These are phyloP conservation scores for Vitis hybrid DNA, from an alignment of 177 flowering plant genomes.

Conservation along the genomic window DNA sequence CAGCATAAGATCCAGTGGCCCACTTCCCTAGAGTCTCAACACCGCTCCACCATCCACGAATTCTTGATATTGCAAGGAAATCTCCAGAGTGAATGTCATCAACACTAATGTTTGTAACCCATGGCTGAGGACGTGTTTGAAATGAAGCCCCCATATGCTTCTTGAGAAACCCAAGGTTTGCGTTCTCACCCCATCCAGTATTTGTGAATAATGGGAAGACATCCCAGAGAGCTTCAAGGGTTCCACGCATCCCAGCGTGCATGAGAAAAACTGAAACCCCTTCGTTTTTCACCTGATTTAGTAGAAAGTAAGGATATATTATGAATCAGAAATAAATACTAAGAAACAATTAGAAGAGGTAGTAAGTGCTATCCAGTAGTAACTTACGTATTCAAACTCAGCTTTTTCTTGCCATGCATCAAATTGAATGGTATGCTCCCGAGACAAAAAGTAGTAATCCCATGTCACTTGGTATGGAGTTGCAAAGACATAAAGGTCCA, in stretches of 20 bases:
- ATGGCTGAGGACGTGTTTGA: slow-evolving; percentile 81
- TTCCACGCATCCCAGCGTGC: slow-evolving; percentile 97
- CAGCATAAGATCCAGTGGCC: slow-evolving; percentile 96
- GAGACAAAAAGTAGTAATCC: slow-evolving; percentile 82
- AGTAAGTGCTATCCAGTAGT: neutral
- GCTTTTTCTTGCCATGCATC: slow-evolving; percentile 81
- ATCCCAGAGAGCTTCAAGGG: slow-evolving; percentile 92
- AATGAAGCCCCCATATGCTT: slow-evolving; percentile 92
- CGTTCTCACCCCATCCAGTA: slow-evolving; percentile 92
- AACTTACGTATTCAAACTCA: slow-evolving; percentile 88
- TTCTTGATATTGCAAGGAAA: slow-evolving; percentile 89
- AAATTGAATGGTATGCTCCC: slow-evolving; percentile 85
- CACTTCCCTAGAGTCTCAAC: slow-evolving; percentile 97
- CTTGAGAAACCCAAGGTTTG: slow-evolving; percentile 81
- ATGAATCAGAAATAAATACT: neutral
- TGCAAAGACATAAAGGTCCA: slow-evolving; percentile 94
- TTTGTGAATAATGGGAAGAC: slow-evolving; percentile 90
- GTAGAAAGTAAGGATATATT: slow-evolving; percentile 2
- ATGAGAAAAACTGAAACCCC: slow-evolving; percentile 94
- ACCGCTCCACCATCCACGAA: slow-evolving; percentile 97
- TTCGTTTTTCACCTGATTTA: slow-evolving; percentile 66
- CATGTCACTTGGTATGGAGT: slow-evolving; percentile 97
- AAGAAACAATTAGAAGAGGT: slow-evolving; percentile 2
- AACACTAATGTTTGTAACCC: slow-evolving; percentile 72
- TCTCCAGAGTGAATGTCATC: slow-evolving; percentile 95